A percentile compares a stretch with the other conserved stretches of the same genome.
Evolutionary conservation across 768 basidiomycete genomes (phyloP).

Genomic region (Pulveroboletus sp.): DNA sequence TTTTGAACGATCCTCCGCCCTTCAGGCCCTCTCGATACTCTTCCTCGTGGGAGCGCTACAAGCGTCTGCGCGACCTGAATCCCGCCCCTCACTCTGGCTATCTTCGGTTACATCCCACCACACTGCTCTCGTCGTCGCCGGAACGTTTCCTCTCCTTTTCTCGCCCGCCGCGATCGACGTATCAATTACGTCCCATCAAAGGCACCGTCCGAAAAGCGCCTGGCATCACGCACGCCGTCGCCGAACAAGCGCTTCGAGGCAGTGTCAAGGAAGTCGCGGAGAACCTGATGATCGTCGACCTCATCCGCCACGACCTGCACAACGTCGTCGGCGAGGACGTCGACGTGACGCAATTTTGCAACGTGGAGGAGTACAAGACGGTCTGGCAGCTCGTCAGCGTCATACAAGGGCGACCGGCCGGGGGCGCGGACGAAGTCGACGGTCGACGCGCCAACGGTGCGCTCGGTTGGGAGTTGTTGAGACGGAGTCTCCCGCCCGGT

Average conservation of each 20-base stretch:
- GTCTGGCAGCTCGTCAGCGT: constrained; percentile 96
- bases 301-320: constrained; percentile 90
- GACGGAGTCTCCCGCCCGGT: constrained; percentile 84
- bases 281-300: constrained; percentile 97
- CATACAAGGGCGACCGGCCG: constrained; percentile 64
- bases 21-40: constrained; percentile 14
- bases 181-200: constrained; percentile 92
- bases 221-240: constrained; percentile 56
- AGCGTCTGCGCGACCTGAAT: constrained; percentile 65
- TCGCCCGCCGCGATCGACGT: constrained; percentile 57
- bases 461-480: constrained; percentile 76
- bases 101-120: constrained; percentile 70
- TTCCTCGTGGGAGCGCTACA: constrained; percentile 71
- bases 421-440: constrained; percentile 35
- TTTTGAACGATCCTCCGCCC: constrained; percentile 36
- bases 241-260: constrained; percentile 58
- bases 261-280: constrained; percentile 90
- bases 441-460: constrained; percentile 36
- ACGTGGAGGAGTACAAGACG: constrained; percentile 87
- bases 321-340: constrained; percentile 81
- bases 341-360: constrained; percentile 77
- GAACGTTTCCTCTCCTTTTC: constrained; percentile 86
- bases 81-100: constrained; percentile 89
- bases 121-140: constrained; percentile 82
- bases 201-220: constrained; percentile 79